These are phyloP conservation scores for Candida odintsovae DNA, from an alignment of 805 yeast genomes.

Conservation along the genomic window DNA sequence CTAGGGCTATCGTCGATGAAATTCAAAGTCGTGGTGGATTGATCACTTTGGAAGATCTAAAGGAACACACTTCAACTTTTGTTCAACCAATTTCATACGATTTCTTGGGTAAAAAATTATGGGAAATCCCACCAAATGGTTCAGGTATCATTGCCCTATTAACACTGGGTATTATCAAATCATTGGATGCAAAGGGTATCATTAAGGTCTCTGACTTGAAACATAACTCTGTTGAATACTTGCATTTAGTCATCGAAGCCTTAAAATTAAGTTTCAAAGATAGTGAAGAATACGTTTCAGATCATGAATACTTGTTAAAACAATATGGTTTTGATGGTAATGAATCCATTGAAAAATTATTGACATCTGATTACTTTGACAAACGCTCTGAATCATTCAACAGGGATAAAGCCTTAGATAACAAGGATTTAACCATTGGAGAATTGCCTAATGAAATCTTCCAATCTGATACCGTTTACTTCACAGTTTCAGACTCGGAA, in stretches of 20 bases:
- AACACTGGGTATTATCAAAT: constrained; percentile 60
- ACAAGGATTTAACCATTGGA: constrained; percentile 39
- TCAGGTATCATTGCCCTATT: constrained; percentile 74
- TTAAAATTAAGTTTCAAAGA: constrained; percentile 69
- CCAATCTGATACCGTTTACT: constrained; percentile 67
- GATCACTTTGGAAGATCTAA: constrained; percentile 50
- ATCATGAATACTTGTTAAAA: constrained; percentile 38
- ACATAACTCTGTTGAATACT: constrained; percentile 67
- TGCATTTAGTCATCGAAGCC: constrained; percentile 66
- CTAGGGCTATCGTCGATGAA: constrained; percentile 54
- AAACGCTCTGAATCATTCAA: constrained; percentile 44
- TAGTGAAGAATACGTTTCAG: constrained; percentile 68
- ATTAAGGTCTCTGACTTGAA: constrained; percentile 36
- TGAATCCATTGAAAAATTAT: constrained; percentile 34
- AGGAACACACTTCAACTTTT: constrained; percentile 50
- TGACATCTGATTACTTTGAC: constrained; percentile 44
- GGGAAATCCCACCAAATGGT: constrained; percentile 86
- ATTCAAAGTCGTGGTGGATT: constrained; percentile 50
- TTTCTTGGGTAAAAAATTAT: constrained; percentile 48
- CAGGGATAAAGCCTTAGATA: constrained; percentile 33
- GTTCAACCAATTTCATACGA: constrained; percentile 59
- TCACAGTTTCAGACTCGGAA: constrained; percentile 54
- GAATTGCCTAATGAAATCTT: constrained; percentile 49
- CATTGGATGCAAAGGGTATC: constrained; percentile 41
- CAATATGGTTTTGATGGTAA: constrained; percentile 27